phyloP scores from a whole-genome alignment of 2,329 filamentous ascomycete genomes.

The Canariomyces notabilis region DNA sequence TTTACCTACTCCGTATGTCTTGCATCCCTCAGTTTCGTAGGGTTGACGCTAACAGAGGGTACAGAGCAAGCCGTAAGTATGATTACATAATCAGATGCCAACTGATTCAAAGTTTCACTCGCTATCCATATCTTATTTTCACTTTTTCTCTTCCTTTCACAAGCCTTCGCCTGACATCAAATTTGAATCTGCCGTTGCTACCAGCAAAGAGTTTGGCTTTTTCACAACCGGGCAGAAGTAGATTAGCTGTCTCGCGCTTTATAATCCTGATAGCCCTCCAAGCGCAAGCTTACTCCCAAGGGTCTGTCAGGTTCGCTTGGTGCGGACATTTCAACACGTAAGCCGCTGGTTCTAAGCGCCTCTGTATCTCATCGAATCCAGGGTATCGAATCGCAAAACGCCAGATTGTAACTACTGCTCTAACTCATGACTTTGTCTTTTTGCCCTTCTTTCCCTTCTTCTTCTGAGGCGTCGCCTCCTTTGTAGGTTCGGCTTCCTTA shows the following conservation, averaged over 20 bases:
- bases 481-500: slow-evolving; percentile 35
- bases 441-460: slow-evolving; percentile 32
- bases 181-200: slow-evolving; percentile 33
- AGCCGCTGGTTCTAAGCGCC: background rate
- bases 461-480: slow-evolving; percentile 25
- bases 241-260: slow-evolving; percentile 47
- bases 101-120: no score
- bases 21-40: no score
- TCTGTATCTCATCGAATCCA: slow-evolving; percentile 1
- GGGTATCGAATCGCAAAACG: slow-evolving; percentile 15
- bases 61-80: no score
- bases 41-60: no score
- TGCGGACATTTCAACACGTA: slow-evolving; percentile 43
- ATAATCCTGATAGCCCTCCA: slow-evolving; percentile 54
- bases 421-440: slow-evolving; percentile 31
- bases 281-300: slow-evolving; percentile 29
- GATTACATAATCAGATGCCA: background rate
- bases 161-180: slow-evolving; percentile 40
- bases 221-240: slow-evolving; percentile 50
- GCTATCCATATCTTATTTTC: no score
- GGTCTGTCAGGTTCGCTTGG: slow-evolving; percentile 59
- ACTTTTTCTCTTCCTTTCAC: slow-evolving; percentile 35
- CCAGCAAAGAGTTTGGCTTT: slow-evolving; percentile 27
- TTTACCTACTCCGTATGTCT: no score
- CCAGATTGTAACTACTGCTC: slow-evolving; percentile 2